Evolutionary conservation across 1,284 basidiomycete species (phyloP).

Genomic region (Golubevia pallescens): DNA sequence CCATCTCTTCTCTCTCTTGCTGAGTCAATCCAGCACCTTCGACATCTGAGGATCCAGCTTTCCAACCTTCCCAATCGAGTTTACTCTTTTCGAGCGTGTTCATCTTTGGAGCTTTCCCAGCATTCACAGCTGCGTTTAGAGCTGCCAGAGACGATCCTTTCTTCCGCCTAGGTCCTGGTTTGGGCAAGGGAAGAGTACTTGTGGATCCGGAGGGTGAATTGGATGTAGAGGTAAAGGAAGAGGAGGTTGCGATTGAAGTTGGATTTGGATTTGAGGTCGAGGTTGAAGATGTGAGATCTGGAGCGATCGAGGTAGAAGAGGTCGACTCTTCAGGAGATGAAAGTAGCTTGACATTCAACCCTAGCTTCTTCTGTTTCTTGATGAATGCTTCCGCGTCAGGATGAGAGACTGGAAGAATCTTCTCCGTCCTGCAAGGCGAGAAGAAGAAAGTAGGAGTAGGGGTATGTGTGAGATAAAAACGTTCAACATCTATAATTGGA

Average conservation of each 20-base stretch:
- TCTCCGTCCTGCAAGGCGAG: constrained; percentile 5
- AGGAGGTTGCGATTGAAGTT: not conserved
- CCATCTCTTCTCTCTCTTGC: constrained; percentile 52
- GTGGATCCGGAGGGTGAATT: not conserved
- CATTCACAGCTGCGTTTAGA: constrained; percentile 22
- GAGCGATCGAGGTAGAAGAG: not conserved
- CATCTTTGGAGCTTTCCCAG: constrained; percentile 41
- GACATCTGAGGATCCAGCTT: constrained; percentile 15
- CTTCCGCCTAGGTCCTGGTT: constrained; percentile 21
- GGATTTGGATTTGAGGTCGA: not conserved
- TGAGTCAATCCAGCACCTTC: constrained; percentile 21
- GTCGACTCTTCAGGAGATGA: not conserved
- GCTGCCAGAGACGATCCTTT: constrained; percentile 33
- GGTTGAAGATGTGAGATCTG: not conserved
- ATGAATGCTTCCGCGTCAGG: constrained; percentile 38
- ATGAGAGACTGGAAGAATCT: constrained; percentile 29
- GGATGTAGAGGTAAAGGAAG: constrained; percentile 4
- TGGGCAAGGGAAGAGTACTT: constrained; percentile 2
- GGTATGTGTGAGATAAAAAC: too few relatives aligned
- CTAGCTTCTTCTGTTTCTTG: constrained; percentile 4
- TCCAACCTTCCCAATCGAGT: constrained; percentile 47
- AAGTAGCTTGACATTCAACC: not conserved
- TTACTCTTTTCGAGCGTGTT: constrained; percentile 62
- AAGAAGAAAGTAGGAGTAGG: too few relatives aligned
- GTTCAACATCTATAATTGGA: too few relatives aligned